phyloP scores from a whole-genome alignment of 352 stramenopile genomes.

The Phytophthora aleatoria region DNA sequence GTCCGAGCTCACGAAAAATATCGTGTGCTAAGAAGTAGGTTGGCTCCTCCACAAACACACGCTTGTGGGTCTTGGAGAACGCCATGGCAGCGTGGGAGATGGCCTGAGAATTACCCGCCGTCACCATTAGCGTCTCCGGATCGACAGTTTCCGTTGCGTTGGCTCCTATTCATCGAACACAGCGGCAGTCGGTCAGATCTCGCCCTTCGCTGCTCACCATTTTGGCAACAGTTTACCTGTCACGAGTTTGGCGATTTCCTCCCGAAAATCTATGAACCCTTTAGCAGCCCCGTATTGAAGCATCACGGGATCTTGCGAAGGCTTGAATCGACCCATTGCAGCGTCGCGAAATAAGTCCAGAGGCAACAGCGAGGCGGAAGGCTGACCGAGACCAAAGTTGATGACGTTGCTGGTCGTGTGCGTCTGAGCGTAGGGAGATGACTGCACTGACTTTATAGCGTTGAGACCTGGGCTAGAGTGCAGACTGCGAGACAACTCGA shows the following conservation, averaged over 20 bases:
- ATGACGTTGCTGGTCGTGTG: constrained; percentile 65
- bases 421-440: constrained; percentile 72
- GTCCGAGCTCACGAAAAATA: constrained; percentile 91
- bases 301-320: constrained; percentile 55
- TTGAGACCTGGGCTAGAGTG: constrained; percentile 2
- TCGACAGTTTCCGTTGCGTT: constrained; percentile 30
- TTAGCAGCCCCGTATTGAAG: constrained; percentile 81
- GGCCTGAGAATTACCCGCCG: constrained; percentile 90
- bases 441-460: constrained; percentile 47
- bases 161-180: constrained; percentile 8
- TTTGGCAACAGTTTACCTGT: constrained; percentile 32
- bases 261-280: constrained; percentile 74
- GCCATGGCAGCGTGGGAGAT: constrained; percentile 87
- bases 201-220: constrained; percentile 5
- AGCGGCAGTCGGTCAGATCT: constrained; percentile 1
- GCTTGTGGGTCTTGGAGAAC: constrained; percentile 77
- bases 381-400: constrained; percentile 89
- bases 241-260: constrained; percentile 65
- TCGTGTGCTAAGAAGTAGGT: constrained; percentile 93
- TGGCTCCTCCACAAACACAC: constrained; percentile 91
- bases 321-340: constrained; percentile 50
- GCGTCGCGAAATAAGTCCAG: constrained; percentile 64
- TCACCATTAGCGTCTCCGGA: constrained; percentile 80
- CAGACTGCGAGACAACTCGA: constrained; percentile 1
- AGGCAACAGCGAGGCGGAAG: constrained; percentile 76